A percentile compares a stretch with the other conserved stretches of the same genome.
Conservation (phyloP, 208 protist species). For the Dictyostelium gargantuum region DNA sequence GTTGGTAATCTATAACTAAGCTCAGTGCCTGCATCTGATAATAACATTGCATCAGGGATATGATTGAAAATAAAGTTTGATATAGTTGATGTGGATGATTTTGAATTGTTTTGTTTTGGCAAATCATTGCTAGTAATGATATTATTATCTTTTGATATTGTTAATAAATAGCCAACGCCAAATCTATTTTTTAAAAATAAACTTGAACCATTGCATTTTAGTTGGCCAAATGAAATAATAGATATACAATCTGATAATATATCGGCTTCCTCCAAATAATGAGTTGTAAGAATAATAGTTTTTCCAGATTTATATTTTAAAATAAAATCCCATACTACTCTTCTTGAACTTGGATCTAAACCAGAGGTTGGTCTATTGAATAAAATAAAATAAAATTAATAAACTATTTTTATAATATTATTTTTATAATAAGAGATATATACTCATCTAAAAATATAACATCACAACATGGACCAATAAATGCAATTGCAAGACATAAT, state of each 20-base stretch:
- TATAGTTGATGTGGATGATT: not conserved
- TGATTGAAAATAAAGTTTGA: not conserved
- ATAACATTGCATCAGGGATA: not conserved
- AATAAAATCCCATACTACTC: conserved; percentile 19
- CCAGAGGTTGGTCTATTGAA: not conserved
- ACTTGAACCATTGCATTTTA: conserved; percentile 57
- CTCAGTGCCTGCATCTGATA: conserved; percentile 9
- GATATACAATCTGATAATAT: conserved; percentile 60
- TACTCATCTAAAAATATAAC: conserved; percentile 34
- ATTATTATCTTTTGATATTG: not conserved
- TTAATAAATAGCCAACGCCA: conserved; percentile 40
- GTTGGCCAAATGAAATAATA: conserved; percentile 66
- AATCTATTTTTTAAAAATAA: conserved; percentile 53
- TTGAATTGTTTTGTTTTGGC: not conserved
- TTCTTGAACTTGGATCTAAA: not conserved
- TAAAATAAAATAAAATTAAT: too few species aligned
- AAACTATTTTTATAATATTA: too few species aligned
- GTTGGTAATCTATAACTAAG: conserved; percentile 16
- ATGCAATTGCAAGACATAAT: conserved; percentile 46
- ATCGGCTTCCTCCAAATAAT: conserved; percentile 63
- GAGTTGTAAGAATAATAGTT: conserved; percentile 51
- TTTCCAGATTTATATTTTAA: conserved; percentile 6
- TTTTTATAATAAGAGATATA: too few species aligned
- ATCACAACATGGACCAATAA: conserved; percentile 34
- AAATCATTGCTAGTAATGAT: not conserved